phyloP scores from a whole-genome alignment of 2,329 filamentous ascomycete species.

The Aspergillus sp. region DNA sequence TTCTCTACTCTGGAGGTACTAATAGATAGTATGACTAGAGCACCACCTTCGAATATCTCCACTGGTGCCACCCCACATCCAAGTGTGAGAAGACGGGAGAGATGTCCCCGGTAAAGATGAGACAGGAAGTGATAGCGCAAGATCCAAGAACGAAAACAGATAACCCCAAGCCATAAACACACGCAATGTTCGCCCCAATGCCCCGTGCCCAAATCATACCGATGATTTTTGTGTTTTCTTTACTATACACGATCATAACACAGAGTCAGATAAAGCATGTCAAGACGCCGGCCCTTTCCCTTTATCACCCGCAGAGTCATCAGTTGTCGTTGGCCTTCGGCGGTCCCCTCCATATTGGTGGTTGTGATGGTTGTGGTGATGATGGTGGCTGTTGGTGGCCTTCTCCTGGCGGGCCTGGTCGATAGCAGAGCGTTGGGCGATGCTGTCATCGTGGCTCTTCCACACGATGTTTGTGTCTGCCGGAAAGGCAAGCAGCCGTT shows the following conservation, averaged over 20 bases:
- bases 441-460: slow-evolving; percentile 95
- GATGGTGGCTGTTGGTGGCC: slow-evolving; percentile 40
- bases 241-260: slow-evolving; percentile 41
- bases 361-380: slow-evolving; percentile 34
- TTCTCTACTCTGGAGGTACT: background rate
- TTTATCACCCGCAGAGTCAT: slow-evolving; percentile 46
- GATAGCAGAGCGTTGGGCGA: slow-evolving; percentile 84
- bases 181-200: slow-evolving; percentile 42
- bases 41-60: background rate
- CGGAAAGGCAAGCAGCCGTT: slow-evolving; percentile 82
- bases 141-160: slow-evolving; percentile 19
- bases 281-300: slow-evolving; percentile 39
- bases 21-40: background rate
- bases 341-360: slow-evolving; percentile 37
- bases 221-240: slow-evolving; percentile 33
- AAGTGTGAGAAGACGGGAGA: background rate
- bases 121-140: slow-evolving; percentile 14
- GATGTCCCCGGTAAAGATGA: background rate
- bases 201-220: slow-evolving; percentile 41
- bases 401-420: slow-evolving; percentile 92
- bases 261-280: slow-evolving; percentile 25
- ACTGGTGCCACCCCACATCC: background rate
- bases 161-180: slow-evolving; percentile 31
- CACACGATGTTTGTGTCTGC: slow-evolving; percentile 88
- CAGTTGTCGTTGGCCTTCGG: slow-evolving; percentile 43